phyloP scores from a whole-genome alignment of 257 asterid genomes.

The Rubia yunnanensis region DNA sequence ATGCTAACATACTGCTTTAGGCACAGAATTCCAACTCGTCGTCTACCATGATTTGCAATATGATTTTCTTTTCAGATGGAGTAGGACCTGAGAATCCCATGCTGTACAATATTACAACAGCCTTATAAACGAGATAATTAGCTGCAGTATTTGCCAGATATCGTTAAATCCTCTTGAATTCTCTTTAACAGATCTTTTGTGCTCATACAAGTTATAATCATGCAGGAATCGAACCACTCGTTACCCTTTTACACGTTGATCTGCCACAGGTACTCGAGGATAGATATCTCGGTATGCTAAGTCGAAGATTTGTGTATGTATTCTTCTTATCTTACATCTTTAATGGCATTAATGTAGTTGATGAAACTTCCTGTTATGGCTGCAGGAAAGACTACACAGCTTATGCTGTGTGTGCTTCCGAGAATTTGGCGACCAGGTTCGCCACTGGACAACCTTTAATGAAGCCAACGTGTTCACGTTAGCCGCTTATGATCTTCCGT shows the following conservation, averaged over 20 bases:
- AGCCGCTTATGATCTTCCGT: slow-evolving; percentile 36
- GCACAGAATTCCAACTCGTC: not conserved
- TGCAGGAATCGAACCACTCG: slow-evolving; percentile 6
- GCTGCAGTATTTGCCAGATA: not conserved
- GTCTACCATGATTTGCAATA: not conserved
- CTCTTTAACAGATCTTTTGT: not conserved
- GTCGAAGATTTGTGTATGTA: slow-evolving; percentile 1
- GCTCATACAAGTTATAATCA: not conserved
- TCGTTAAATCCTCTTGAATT: not conserved
- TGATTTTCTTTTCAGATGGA: slow-evolving; percentile 3
- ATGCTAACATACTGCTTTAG: not conserved
- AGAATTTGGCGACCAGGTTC: slow-evolving; percentile 53
- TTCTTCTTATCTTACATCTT: not conserved
- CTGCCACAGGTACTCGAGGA: slow-evolving; percentile 11
- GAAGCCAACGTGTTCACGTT: slow-evolving; percentile 36
- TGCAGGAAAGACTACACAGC: slow-evolving; percentile 40
- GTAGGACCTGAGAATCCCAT: slow-evolving; percentile 5
- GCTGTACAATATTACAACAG: slow-evolving; percentile 7
- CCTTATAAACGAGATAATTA: slow-evolving; percentile 5
- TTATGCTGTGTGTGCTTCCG: slow-evolving; percentile 46
- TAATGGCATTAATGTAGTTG: not conserved
- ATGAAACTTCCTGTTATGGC: not conserved
- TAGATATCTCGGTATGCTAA: not conserved
- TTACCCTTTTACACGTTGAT: slow-evolving; percentile 5
- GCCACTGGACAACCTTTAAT: slow-evolving; percentile 48